Base-by-base conservation (phyloP, 805 yeast species). In the Babjeviella inositovora region DNA sequence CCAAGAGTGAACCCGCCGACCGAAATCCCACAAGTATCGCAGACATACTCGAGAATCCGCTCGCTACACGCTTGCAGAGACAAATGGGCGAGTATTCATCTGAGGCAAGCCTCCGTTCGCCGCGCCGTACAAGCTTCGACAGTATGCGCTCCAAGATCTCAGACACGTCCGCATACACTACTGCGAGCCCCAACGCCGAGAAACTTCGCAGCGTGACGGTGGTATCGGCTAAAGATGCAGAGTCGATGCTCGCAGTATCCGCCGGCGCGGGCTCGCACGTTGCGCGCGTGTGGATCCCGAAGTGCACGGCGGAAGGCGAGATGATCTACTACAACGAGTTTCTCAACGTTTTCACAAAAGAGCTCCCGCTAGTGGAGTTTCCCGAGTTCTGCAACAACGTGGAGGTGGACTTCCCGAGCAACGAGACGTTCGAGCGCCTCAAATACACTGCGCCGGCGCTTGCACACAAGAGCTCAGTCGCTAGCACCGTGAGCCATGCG, bases 261-360 rank as follows among this genome's bases (percentile, higher is more conserved):
- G 8, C 14, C 22, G 6, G 22, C 14, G 15, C 12, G 14, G 15
- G 15, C 12, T 7, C 9, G 14, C 14, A 16, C 15, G n/a, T n/a
- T 9, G 25, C 45, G 3, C 64, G 68, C 1, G 42, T 62, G 9
- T 76, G 87, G 85, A 42, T 70, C 1, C 76, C 82, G 0, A 57
- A 62, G 22, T 46, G 62, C n/a, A 62, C 74, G 2, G 51, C 55
- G 8, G 60, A 56, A 24, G 74, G 70, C 11, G 61, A 61, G 23
- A 41, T 70, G 9, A 46, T 73, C 6, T 77, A 58, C 43, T 70
- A 66, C 43, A 69, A 72, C 35, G 62, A 68, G 15, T 65, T 66
- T 16, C 45, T 77, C 24, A 62, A 71, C 32, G 50, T 73, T 2
- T 68, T 63, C 32, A 66, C 81, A 32, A 56, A 57, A 19, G 59